Percentiles rank a stretch among this genome's conserved stretches.
Evolutionary conservation across 2,329 filamentous ascomycete genomes (phyloP).

Genomic region (Huntiella abstrusa): DNA sequence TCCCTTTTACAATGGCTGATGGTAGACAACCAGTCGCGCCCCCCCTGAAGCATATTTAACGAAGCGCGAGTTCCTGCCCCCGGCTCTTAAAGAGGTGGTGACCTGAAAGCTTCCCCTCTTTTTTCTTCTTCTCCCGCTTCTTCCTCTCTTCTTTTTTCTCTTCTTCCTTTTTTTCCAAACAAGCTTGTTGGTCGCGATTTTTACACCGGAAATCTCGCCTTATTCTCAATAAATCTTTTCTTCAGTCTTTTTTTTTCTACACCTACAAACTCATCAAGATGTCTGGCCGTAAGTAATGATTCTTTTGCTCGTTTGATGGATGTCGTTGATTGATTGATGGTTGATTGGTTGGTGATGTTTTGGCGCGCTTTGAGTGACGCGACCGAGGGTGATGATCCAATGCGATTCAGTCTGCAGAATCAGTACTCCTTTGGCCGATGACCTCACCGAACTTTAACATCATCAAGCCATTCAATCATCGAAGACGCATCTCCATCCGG

Average conservation of each 20-base stretch:
- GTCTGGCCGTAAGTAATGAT: slow-evolving; percentile 13
- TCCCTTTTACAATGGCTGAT: no score
- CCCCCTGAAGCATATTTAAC: slow-evolving; percentile 11
- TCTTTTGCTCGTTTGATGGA: neutral
- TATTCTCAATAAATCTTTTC: neutral
- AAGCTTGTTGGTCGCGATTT: neutral
- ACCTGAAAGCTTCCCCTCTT: slow-evolving; percentile 2
- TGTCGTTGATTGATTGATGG: neutral
- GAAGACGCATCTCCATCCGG: no score
- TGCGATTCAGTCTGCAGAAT: neutral
- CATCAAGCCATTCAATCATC: neutral
- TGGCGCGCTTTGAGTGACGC: slow-evolving; percentile 7
- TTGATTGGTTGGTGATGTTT: neutral
- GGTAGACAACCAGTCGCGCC: no score
- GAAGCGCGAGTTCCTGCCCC: no score
- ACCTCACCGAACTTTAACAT: neutral
- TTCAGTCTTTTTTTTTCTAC: slow-evolving; percentile 1
- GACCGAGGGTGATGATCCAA: neutral
- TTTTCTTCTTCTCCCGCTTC: slow-evolving; percentile 2
- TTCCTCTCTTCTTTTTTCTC: slow-evolving; percentile 3
- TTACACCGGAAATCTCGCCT: neutral
- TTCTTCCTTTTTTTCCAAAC: neutral
- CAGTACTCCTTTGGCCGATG: neutral
- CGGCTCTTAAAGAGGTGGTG: no score
- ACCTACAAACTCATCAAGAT: slow-evolving; percentile 7